These are phyloP conservation scores for Phanerochaete carnosa DNA, from an alignment of 768 basidiomycete genomes.

Conservation along the genomic window DNA sequence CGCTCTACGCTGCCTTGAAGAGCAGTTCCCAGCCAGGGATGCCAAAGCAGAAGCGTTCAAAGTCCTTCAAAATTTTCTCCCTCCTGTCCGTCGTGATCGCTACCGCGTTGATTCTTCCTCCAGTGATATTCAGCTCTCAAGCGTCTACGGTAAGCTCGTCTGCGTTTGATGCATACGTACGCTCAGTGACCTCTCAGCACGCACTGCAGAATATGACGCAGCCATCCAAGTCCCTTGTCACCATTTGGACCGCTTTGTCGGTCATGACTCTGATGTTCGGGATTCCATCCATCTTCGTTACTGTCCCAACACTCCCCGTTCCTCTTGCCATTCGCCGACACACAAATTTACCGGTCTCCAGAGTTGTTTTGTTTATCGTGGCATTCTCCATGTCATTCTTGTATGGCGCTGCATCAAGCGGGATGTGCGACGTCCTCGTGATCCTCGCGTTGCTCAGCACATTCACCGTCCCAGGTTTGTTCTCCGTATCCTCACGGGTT, in stretches of 20 bases:
- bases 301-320: constrained; percentile 50
- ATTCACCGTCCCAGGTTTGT: constrained; percentile 60
- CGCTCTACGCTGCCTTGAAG: constrained; percentile 60
- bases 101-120: constrained; percentile 49
- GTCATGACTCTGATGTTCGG: constrained; percentile 53
- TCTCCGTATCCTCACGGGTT: neutral
- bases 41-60: constrained; percentile 42
- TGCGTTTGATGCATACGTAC: neutral
- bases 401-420: constrained; percentile 33
- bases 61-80: constrained; percentile 60
- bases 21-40: constrained; percentile 35
- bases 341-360: constrained; percentile 44
- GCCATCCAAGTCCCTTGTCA: neutral
- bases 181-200: constrained; percentile 6
- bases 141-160: constrained; percentile 36
- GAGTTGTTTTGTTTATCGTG: constrained; percentile 37
- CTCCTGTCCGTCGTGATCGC: constrained; percentile 46
- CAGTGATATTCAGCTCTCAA: constrained; percentile 48
- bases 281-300: constrained; percentile 57
- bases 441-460: constrained; percentile 51
- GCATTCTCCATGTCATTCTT: constrained; percentile 45
- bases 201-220: neutral
- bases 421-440: constrained; percentile 48
- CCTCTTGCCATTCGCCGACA: constrained; percentile 39
- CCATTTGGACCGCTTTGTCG: constrained; percentile 26